Evolutionary conservation across 2,329 filamentous ascomycete species (phyloP).

Genomic region (Fusarium sp.): DNA sequence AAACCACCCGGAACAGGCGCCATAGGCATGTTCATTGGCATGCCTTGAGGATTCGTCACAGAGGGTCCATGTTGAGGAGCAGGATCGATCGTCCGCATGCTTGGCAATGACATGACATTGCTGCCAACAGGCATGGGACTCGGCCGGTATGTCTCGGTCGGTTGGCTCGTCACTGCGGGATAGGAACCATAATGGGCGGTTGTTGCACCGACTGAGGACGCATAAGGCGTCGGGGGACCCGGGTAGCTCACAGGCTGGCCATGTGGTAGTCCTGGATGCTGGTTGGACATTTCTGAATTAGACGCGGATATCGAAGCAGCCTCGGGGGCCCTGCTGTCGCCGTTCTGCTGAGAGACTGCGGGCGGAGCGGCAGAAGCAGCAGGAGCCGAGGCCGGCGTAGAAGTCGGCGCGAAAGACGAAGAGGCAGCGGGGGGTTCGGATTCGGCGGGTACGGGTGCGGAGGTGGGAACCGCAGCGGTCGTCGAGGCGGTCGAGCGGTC

Average conservation of each 20-base stretch:
- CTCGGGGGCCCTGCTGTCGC: constrained; percentile 51
- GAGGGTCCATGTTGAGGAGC: constrained; percentile 51
- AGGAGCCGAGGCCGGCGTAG: constrained; percentile 38
- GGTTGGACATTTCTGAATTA: constrained; percentile 54
- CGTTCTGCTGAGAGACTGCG: constrained; percentile 51
- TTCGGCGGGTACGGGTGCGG: constrained; percentile 35
- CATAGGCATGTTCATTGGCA: constrained; percentile 54
- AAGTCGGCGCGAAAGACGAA: constrained; percentile 31
- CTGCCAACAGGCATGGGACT: constrained; percentile 49
- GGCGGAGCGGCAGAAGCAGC: constrained; percentile 37
- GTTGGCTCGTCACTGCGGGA: constrained; percentile 48
- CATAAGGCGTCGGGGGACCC: constrained; percentile 46
- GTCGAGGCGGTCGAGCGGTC: constrained; percentile 40
- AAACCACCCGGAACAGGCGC: constrained; percentile 52
- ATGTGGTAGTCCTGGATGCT: constrained; percentile 52
- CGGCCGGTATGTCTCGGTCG: constrained; percentile 51
- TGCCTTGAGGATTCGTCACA: constrained; percentile 56
- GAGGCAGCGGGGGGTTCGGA: constrained; percentile 33
- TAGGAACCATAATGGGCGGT: constrained; percentile 53
- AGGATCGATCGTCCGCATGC: constrained; percentile 59
- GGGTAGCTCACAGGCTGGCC: constrained; percentile 51
- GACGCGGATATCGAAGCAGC: constrained; percentile 40
- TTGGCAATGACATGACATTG: constrained; percentile 56
- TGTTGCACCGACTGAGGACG: constrained; percentile 41
- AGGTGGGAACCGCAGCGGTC: constrained; percentile 31